phyloP scores from a whole-genome alignment of 306 rosid genomes.

The Quercus rubra region DNA sequence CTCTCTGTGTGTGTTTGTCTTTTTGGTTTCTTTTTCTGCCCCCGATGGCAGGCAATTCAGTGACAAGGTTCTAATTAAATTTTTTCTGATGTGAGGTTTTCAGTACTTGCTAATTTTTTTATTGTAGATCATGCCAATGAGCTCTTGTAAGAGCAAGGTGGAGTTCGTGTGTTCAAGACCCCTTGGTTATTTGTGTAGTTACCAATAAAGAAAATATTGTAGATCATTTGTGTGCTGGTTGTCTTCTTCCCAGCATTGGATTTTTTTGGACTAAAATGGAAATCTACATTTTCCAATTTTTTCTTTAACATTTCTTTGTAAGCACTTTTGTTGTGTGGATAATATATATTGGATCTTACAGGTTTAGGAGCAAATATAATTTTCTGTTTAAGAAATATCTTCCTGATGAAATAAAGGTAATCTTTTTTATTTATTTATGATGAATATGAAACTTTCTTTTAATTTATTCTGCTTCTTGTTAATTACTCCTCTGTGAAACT shows the following conservation, averaged over 20 bases:
- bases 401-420: slow-evolving; percentile 10
- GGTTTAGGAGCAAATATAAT: slow-evolving; percentile 70
- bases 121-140: no score
- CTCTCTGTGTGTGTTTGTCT: not conserved
- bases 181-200: no score
- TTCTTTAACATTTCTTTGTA: not conserved
- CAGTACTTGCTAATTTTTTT: not conserved
- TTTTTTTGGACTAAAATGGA: not conserved
- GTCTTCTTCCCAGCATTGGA: not conserved
- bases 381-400: slow-evolving; percentile 46
- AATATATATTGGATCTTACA: slow-evolving; percentile 33
- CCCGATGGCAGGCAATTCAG: no score
- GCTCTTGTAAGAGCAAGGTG: no score
- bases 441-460: not conserved
- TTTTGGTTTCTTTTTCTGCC: not conserved
- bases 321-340: not conserved
- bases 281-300: not conserved
- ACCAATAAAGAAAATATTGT: not conserved
- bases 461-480: not conserved
- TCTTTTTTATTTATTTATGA: not conserved
- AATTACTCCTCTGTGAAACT: not conserved
- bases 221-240: not conserved
- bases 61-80: not conserved
- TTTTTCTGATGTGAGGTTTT: not conserved
- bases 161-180: no score